These are phyloP conservation scores for Sarcodon aspratus DNA, from an alignment of 768 basidiomycete species.

Conservation along the genomic window DNA sequence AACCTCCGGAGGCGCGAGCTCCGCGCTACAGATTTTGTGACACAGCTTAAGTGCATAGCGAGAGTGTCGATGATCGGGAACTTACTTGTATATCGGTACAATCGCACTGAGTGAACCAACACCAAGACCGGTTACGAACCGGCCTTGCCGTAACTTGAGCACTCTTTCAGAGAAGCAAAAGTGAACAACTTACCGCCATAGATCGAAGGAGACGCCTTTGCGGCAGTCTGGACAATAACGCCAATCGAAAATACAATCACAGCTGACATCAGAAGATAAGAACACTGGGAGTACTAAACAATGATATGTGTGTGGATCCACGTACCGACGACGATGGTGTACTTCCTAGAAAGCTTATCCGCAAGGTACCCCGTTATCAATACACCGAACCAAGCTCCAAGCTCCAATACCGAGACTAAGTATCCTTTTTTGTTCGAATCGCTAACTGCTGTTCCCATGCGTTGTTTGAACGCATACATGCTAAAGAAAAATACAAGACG, in stretches of 20 bases:
- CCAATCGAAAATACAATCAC: constrained; percentile 31
- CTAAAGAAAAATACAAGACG: constrained; percentile 12
- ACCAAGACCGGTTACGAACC: constrained; percentile 71
- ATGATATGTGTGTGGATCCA: not conserved
- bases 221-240: constrained; percentile 62
- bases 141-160: constrained; percentile 22
- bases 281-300: not conserved
- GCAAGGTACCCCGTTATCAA: constrained; percentile 63
- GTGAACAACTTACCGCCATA: constrained; percentile 35
- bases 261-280: constrained; percentile 7
- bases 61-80: not conserved
- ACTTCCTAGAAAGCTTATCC: constrained; percentile 65
- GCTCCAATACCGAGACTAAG: constrained; percentile 64
- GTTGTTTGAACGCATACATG: constrained; percentile 38
- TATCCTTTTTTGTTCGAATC: constrained; percentile 51
- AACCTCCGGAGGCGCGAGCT: constrained; percentile 71
- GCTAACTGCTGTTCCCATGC: constrained; percentile 45
- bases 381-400: constrained; percentile 70
- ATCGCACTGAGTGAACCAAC: constrained; percentile 76
- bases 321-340: constrained; percentile 51
- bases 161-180: not conserved
- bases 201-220: constrained; percentile 46
- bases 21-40: constrained; percentile 17
- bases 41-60: not conserved
- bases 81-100: constrained; percentile 67